Evolutionary conservation across 2,329 filamentous ascomycete genomes (phyloP).

Genomic region (Colletotrichum euphorbiae): DNA sequence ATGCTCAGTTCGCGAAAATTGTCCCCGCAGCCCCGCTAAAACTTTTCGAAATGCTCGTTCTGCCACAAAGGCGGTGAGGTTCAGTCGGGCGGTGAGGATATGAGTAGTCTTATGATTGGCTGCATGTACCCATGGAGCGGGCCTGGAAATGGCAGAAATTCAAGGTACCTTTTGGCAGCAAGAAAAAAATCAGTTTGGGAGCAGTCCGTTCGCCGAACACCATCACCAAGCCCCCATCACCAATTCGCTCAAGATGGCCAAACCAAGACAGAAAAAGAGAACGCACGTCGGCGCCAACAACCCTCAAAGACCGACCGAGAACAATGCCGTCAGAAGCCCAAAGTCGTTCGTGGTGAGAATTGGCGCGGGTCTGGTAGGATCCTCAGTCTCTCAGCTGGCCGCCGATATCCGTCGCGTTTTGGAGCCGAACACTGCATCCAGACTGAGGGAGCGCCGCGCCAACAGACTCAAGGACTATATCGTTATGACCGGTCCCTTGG

Average conservation of each 20-base stretch:
- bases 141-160: too few relatives aligned
- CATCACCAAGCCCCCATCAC: constrained; percentile 22
- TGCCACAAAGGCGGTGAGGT: neutral
- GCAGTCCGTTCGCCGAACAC: constrained; percentile 13
- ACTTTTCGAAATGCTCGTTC: constrained; percentile 23
- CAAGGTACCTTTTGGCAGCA: constrained; percentile 37
- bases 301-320: constrained; percentile 66
- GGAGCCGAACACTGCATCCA: constrained; percentile 92
- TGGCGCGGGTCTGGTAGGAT: constrained; percentile 91
- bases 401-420: constrained; percentile 93
- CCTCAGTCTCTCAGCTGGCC: constrained; percentile 90
- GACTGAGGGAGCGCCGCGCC: constrained; percentile 87
- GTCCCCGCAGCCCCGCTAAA: constrained; percentile 31
- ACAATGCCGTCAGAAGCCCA: constrained; percentile 73
- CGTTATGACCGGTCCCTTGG: constrained; percentile 93
- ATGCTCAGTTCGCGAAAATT: constrained; percentile 9
- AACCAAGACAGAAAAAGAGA: constrained; percentile 85
- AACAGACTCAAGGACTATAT: constrained; percentile 94
- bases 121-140: too few relatives aligned
- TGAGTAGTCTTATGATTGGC: neutral
- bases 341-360: constrained; percentile 99
- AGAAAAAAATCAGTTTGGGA: neutral
- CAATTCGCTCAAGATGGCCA: constrained; percentile 71
- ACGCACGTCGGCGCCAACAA: constrained; percentile 80
- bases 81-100: neutral